Evolutionary conservation across 75 land plant genomes (phyloP), one percentile per base, ranked within the genome.

Genomic region (Chamaecyparis obtusa): DNA sequence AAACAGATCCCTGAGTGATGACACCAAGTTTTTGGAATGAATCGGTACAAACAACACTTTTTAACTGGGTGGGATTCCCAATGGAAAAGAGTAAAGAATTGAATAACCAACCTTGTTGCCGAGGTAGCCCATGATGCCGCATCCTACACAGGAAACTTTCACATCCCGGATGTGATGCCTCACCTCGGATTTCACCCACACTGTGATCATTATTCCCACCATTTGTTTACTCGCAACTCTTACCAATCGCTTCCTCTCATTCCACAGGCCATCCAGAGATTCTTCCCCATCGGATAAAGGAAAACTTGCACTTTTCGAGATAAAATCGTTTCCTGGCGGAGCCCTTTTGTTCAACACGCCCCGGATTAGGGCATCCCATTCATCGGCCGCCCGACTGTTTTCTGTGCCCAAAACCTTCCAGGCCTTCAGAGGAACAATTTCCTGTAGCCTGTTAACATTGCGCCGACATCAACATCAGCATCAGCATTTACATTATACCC

Each of bases 191-290:
- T 94, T 91, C 9, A 95, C 95, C 99, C 98, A 97, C 1, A 97
- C 92, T 69, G 95, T 91, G 74, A 96, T 89, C 87, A 97, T 95
- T 17, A 97, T 87, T 27, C 99, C 99, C 85, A 97, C 99, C 98
- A 97, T 96, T 87, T 94, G 96, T 83, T 96, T 96, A 88, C 97
- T 95, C 7, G 95, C 98, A 33, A 90, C 92, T 57, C 92, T 60
- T 33, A 82, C 13, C 82, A 88, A 94, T 14, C 88, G 92, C 69
- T 51, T 60, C 27, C 80, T 86, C 39, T 57, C 74, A 15, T 13
- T 35, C 19, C 79, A 37, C 0, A 16, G 78, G n/a, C n/a, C 89
- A 90, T 5, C 88, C 86, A n/a, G 37, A 11, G 76, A 35, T 86
- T 87, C 13, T 88, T 87, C 44, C 86, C 19, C 36, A 92, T 83